Conservation (phyloP, 345 rosid genomes). For the Syzygium grande region DNA sequence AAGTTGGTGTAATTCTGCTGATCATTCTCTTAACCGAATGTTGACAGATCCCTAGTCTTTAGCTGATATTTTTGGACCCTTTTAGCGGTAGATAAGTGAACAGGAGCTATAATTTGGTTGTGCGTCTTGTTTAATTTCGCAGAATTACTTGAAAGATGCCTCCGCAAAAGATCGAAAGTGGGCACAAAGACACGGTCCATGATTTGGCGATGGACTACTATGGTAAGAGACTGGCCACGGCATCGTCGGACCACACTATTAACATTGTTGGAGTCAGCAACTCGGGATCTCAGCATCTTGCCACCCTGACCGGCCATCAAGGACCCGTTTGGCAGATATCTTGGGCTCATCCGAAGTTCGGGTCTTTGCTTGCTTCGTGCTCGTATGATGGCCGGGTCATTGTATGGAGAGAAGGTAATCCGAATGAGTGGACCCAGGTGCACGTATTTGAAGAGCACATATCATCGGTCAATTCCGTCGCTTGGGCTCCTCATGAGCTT, state of each 20-base stretch:
- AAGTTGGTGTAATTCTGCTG: neutral
- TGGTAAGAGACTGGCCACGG: conserved; percentile 25
- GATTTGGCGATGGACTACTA: conserved; percentile 32
- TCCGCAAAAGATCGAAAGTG: conserved; percentile 20
- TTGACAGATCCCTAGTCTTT: neutral
- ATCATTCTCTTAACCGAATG: neutral
- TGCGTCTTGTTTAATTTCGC: neutral
- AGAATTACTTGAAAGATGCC: conserved; percentile 11
- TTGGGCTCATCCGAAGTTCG: conserved; percentile 17
- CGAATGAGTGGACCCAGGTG: conserved; percentile 6
- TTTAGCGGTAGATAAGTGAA: neutral
- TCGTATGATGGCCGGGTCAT: conserved; percentile 10
- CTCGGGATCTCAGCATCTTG: conserved; percentile 19
- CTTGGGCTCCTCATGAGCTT: conserved; percentile 13
- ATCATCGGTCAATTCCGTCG: conserved; percentile 7
- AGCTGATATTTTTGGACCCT: neutral
- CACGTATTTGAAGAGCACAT: conserved; percentile 7
- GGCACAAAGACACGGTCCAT: conserved; percentile 28
- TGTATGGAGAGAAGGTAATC: conserved; percentile 10
- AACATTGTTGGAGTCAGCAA: conserved; percentile 24
- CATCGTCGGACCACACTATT: conserved; percentile 20
- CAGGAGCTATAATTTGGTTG: neutral
- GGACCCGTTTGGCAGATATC: conserved; percentile 13
- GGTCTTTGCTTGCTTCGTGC: conserved; percentile 13
- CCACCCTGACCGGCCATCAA: conserved; percentile 8